phyloP scores from a whole-genome alignment of 805 yeast species.

The Saccharomycopsis babjevae region DNA sequence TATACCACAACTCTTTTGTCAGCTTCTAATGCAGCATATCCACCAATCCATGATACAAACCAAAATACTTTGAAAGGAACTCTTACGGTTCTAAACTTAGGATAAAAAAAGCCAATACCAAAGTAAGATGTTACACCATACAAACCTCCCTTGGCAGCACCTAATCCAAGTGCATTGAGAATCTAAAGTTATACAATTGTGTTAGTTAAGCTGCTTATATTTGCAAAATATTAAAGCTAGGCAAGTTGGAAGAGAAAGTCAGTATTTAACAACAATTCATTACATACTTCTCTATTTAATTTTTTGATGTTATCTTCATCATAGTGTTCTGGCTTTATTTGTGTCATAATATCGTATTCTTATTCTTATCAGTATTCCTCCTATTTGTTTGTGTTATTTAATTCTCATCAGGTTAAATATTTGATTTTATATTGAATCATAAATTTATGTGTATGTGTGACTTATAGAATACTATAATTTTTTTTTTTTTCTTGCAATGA shows the following conservation, averaged over 20 bases:
- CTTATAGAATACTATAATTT: too few relatives aligned
- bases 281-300: constrained; percentile 8
- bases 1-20: constrained; percentile 31
- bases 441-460: too few relatives aligned
- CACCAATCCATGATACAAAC: constrained; percentile 32
- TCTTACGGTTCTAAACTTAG: constrained; percentile 30
- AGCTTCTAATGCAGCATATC: constrained; percentile 33
- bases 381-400: not conserved
- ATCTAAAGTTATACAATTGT: constrained; percentile 21
- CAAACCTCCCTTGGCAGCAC: constrained; percentile 33
- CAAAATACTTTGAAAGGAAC: constrained; percentile 32
- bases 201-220: not conserved
- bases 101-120: constrained; percentile 27
- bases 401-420: not conserved
- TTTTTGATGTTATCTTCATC: constrained; percentile 7
- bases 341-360: constrained; percentile 3
- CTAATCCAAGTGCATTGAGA: constrained; percentile 29
- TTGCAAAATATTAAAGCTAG: too few relatives aligned
- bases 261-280: not conserved
- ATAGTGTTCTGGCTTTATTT: constrained; percentile 10
- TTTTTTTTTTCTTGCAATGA: too few relatives aligned
- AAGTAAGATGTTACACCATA: constrained; percentile 29
- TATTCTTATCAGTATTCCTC: not conserved
- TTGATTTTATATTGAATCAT: not conserved
- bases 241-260: too few relatives aligned